Evolutionary conservation across 441 rosid species (phyloP).

Genomic region (Adansonia rubrostipa): DNA sequence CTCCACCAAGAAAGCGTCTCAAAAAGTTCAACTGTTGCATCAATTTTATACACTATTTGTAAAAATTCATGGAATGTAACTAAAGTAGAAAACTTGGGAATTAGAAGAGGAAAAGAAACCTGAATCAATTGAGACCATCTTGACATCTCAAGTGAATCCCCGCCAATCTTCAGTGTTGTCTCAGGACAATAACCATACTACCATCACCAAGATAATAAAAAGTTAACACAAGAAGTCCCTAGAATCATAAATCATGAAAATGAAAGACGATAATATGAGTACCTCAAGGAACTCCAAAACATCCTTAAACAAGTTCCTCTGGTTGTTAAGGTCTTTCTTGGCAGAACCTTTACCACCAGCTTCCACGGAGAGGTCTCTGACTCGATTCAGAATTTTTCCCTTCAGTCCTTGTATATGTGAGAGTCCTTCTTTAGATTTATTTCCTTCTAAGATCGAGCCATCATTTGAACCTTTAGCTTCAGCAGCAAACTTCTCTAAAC

Average conservation of each 20-base stretch:
- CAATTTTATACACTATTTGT: slow-evolving; percentile 3
- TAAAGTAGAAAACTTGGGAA: not conserved
- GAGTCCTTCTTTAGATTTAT: slow-evolving; percentile 51
- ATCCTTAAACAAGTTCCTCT: slow-evolving; percentile 83
- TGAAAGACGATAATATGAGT: not conserved
- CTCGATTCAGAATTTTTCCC: slow-evolving; percentile 69
- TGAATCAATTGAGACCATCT: slow-evolving; percentile 81
- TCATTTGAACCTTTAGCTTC: slow-evolving; percentile 48
- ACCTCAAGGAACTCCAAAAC: slow-evolving; percentile 85
- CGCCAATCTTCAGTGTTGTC: slow-evolving; percentile 71
- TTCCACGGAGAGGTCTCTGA: slow-evolving; percentile 73
- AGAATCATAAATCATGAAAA: not conserved
- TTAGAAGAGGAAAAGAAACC: slow-evolving; percentile 44
- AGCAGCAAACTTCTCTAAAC: slow-evolving; percentile 67
- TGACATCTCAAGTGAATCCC: slow-evolving; percentile 60
- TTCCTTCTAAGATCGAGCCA: slow-evolving; percentile 51
- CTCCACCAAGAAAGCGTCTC: slow-evolving; percentile 90
- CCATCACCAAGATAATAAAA: slow-evolving; percentile 10
- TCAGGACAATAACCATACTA: slow-evolving; percentile 73
- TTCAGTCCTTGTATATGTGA: slow-evolving; percentile 67
- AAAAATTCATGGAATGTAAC: slow-evolving; percentile 19
- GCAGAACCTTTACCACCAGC: slow-evolving; percentile 95
- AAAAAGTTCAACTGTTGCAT: slow-evolving; percentile 70
- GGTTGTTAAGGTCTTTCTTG: slow-evolving; percentile 88
- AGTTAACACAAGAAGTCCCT: slow-evolving; percentile 3